Evolutionary conservation across 1,139 yeast genomes (phyloP).

Genomic region (Geotrichum bryndzae): DNA sequence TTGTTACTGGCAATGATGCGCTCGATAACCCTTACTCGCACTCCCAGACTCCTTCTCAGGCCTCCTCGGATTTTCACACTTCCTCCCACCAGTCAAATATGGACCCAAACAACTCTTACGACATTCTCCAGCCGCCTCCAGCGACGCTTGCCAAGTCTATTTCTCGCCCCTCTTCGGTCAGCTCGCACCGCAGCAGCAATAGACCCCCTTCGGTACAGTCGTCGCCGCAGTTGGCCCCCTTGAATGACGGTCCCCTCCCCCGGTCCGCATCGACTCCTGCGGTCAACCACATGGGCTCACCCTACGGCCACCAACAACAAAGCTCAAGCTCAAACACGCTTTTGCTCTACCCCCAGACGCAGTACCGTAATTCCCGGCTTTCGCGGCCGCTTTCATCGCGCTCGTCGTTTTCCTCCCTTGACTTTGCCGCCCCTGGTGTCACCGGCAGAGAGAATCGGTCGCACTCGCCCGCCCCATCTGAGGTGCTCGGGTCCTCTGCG

Average conservation of each 20-base stretch:
- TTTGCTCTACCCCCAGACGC: background rate
- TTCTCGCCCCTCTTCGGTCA: constrained; percentile 2
- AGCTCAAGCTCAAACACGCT: constrained; percentile 5
- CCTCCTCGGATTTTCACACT: background rate
- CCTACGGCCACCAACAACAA: constrained; percentile 12
- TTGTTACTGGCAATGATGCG: background rate
- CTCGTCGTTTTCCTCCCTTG: constrained; percentile 14
- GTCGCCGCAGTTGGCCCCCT: background rate
- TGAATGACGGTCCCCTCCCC: constrained; percentile 4
- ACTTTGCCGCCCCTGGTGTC: constrained; percentile 7
- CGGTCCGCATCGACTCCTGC: constrained; percentile 15
- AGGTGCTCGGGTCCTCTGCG: constrained; percentile 28
- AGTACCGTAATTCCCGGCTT: background rate
- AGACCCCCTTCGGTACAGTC: constrained; percentile 2
- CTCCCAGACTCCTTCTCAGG: background rate
- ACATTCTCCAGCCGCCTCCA: constrained; percentile 5
- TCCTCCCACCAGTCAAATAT: background rate
- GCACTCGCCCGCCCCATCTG: constrained; percentile 22
- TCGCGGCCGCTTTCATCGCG: constrained; percentile 10
- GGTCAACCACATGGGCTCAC: constrained; percentile 3
- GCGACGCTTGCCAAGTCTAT: background rate
- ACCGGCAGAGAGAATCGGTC: constrained; percentile 10
- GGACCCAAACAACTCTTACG: background rate
- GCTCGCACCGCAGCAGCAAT: background rate
- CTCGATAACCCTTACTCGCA: background rate